phyloP scores from a whole-genome alignment of 164 flowering plant genomes.

The Aristolochia contorta region DNA sequence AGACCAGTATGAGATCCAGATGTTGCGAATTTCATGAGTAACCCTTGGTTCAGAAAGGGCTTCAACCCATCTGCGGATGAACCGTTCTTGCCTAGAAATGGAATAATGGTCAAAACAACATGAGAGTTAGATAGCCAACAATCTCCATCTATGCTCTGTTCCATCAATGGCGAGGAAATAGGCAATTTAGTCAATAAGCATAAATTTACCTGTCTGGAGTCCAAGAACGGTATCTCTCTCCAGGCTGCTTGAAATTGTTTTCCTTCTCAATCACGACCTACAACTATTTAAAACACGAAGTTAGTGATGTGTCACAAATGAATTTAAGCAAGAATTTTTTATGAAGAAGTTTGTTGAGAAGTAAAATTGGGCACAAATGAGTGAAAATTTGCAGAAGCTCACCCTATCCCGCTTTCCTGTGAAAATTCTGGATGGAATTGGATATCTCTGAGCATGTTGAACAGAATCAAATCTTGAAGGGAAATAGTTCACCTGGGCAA shows the following conservation, averaged over 20 bases:
- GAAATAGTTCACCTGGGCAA: constrained; percentile 77
- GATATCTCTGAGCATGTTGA: constrained; percentile 80
- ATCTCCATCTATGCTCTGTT: not conserved
- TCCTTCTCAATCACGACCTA: constrained; percentile 80
- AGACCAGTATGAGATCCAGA: constrained; percentile 86
- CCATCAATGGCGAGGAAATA: too few relatives aligned
- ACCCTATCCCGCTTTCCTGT: constrained; percentile 83
- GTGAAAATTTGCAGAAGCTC: constrained; percentile 5
- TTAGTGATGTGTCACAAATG: too few relatives aligned
- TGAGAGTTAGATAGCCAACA: not conserved
- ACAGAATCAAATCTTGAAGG: constrained; percentile 86
- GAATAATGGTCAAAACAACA: not conserved
- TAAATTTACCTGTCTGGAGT: constrained; percentile 59
- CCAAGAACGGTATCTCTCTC: constrained; percentile 86
- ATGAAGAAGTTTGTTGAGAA: too few relatives aligned
- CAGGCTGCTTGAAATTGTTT: constrained; percentile 97
- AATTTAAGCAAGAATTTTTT: too few relatives aligned
- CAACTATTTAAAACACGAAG: not conserved
- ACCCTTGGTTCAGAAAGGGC: constrained; percentile 77
- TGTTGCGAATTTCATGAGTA: constrained; percentile 74
- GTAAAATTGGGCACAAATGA: too few relatives aligned
- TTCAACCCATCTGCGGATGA: constrained; percentile 48
- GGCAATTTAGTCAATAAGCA: not conserved
- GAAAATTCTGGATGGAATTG: constrained; percentile 45
- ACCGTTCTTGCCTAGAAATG: constrained; percentile 78